Evolutionary conservation across 805 yeast species (phyloP).

Genomic region (Clavispora fructus): DNA sequence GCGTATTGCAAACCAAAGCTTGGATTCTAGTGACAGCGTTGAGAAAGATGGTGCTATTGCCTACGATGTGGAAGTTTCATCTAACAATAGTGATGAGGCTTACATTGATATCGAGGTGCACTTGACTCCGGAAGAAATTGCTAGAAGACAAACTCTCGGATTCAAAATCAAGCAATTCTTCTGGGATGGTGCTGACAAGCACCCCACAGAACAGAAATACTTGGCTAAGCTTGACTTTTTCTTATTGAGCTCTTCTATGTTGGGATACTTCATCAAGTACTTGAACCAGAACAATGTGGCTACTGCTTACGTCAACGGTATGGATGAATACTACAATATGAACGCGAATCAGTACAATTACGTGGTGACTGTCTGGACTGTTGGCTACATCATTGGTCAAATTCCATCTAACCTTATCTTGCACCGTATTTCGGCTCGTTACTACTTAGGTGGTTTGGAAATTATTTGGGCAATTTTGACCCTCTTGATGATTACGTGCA

Average conservation of each 20-base stretch:
- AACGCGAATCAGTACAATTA: slow-evolving; percentile 14
- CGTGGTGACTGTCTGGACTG: slow-evolving; percentile 12
- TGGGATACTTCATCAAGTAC: slow-evolving; percentile 15
- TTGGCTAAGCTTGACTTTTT: slow-evolving; percentile 29
- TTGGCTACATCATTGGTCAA: slow-evolving; percentile 14
- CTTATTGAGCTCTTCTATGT: slow-evolving; percentile 18
- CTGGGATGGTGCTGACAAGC: slow-evolving; percentile 37
- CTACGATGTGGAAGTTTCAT: background rate
- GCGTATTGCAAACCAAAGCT: background rate
- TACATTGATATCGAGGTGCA: slow-evolving; percentile 7
- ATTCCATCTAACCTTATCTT: slow-evolving; percentile 22
- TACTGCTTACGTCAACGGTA: slow-evolving; percentile 16
- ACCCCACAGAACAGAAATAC: slow-evolving; percentile 31
- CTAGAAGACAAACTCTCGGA: slow-evolving; percentile 16
- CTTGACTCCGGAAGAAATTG: slow-evolving; percentile 14
- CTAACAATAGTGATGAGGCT: background rate
- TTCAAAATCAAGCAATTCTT: slow-evolving; percentile 21
- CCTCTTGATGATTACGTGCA: slow-evolving; percentile 20
- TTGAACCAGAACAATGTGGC: slow-evolving; percentile 14
- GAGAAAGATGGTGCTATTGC: background rate
- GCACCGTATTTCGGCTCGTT: slow-evolving; percentile 39
- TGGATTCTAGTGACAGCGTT: background rate
- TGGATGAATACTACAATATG: slow-evolving; percentile 14
- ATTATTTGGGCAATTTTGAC: slow-evolving; percentile 38
- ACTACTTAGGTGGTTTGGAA: slow-evolving; percentile 40